Evolutionary conservation across 2,329 filamentous ascomycete species (phyloP), one percentile per base, ranked within the genome.

Genomic region (Diaporthe australafricana): DNA sequence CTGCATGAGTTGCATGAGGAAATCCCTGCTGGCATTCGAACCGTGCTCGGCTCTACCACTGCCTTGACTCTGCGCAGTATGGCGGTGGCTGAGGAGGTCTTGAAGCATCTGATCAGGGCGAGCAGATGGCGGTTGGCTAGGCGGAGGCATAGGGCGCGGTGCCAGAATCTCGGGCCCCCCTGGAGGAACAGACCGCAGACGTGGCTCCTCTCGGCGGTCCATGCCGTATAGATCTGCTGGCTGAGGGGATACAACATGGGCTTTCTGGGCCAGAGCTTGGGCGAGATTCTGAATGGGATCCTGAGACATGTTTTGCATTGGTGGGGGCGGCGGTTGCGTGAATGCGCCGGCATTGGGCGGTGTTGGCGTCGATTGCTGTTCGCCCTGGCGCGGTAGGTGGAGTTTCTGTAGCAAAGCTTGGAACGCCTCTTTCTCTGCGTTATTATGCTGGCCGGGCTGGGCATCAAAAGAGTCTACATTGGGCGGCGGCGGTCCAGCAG

Each of bases 391-490:
- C 8, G 72, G 70, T n/a, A 65, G 85, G 73, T 95, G 92, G 50
- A 98, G 88, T 87, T 98, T 97, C 76, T 93, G 89, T 45, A 98
- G 85, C 56, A 98, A 89, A 55, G 91, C 89, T 75, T 94, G 90
- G 81, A 98, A 98, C 1, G 94, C 95, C 80, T 95, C 93, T 81
- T 94, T 94, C 78, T 98, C 95, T 67, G 91, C 89, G 74, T 91
- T 90, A 7, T 86, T 82, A 9, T 79, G 76, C 3, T 78, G 75
- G 2, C 76, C 55, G 9, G 62, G 50, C 47, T 55, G 72, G 35
- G 57, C 14, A 22, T 69, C 56, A 22, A 35, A 16, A 53, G 48
- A 22, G 68, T 40, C 72, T 38, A 48, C 57, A 50, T 50, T 57
- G 6, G 57, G 65, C 52, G 68, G 73, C 62, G 67, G 78, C 70